Evolutionary conservation across 2,329 filamentous ascomycete species (phyloP), one percentile per base, ranked within the genome.

Genomic region (Thelonectria olida): DNA sequence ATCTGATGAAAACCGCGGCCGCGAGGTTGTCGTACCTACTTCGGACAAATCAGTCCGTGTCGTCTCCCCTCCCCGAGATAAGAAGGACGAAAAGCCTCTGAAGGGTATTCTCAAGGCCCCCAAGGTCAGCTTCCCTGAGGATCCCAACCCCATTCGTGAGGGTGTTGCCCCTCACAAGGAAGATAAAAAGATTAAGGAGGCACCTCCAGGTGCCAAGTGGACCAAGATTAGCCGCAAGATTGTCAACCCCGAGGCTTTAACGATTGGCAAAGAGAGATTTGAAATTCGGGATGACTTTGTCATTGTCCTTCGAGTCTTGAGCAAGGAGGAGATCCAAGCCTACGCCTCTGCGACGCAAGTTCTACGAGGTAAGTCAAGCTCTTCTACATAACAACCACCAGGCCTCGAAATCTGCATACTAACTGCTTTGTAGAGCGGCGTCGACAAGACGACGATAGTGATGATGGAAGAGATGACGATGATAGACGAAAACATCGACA

Each of bases 121-220:
- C 1, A 93, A 88, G 15, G 84, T 85, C 23, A 91, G 90, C 71
- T 98, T 97, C 71, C 95, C 95, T 0, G 94, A 97, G 72, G 91
- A 97, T 63, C 87, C 88, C 1, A 90, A 93, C 67, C 90, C 92
- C 0, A 84, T 96, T 34, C 87, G 94, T 19, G 95, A 97, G 75
- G 95, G 94, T 15, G 95, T 97, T 7, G 93, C 94, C 2, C 94
- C 94, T n/a, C 87, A 97, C 73, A 97, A 97, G 78, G 93, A 97
- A 73, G 89, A 92, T 49, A 89, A 90, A 76, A 89, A 88, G 73
- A 58, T 83, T 45, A 88, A 86, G 71, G 90, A 92, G 38, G 92
- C 93, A 28, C 91, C 91, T 0, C 79, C 89, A 0, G 92, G 91
- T 58, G 94, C 94, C 31, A 87, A 93, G 55, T 97, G 94, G 94